phyloP scores from a whole-genome alignment of 2,329 filamentous ascomycete species.

The Trichophyton schoenleinii region DNA sequence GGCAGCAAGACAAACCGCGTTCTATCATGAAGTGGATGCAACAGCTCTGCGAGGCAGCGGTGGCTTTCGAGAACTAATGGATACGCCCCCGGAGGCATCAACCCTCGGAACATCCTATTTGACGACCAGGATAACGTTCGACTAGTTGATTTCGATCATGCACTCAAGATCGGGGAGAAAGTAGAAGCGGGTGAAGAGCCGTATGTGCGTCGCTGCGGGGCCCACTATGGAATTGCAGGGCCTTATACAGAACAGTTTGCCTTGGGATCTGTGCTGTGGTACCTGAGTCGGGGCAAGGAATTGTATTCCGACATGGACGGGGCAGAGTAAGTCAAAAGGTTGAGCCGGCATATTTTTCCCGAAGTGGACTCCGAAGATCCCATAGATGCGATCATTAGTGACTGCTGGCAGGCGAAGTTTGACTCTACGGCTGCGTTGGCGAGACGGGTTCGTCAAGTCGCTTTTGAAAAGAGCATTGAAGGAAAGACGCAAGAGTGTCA shows the following conservation, averaged over 20 bases:
- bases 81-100: conserved; percentile 13
- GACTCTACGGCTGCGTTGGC: not conserved
- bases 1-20: not conserved
- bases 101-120: conserved; percentile 13
- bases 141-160: conserved; percentile 14
- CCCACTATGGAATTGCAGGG: not conserved
- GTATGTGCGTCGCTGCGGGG: not conserved
- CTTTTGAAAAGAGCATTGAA: conserved; percentile 6
- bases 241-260: not conserved
- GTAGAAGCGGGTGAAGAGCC: not conserved
- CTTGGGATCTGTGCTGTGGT: not conserved
- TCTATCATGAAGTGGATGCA: not conserved
- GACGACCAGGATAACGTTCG: conserved; percentile 14
- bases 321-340: not conserved
- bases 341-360: not conserved
- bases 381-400: not conserved
- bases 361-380: not conserved
- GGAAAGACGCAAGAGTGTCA: not conserved
- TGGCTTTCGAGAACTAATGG: conserved; percentile 13
- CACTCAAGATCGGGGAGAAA: not conserved
- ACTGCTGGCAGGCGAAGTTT: not conserved
- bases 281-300: not conserved
- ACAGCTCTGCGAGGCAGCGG: conserved; percentile 12
- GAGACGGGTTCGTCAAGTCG: not conserved
- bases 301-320: not conserved